Evolutionary conservation across 371 early-diverging fungal genomes (phyloP), one percentile per base, ranked within the genome.

Genomic region (Phascolomyces articulosus): DNA sequence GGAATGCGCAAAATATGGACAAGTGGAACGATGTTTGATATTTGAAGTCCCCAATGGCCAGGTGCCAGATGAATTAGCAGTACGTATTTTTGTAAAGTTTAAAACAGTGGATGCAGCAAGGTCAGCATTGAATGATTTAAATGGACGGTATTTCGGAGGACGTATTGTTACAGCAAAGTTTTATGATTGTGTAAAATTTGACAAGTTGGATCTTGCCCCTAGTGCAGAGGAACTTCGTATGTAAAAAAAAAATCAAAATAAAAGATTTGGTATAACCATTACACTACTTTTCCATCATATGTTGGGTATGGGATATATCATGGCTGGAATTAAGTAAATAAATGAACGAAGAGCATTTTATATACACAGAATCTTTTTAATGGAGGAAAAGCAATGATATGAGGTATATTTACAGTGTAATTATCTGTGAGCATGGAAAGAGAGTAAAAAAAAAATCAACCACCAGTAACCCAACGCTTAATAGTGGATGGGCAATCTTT

Each of bases 101-200:
- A 75, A 62, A 3, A 38, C 69, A 4, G 38, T 65, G 0, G 79
- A 76, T 20, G 74, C 87, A 9, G 92, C 91, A 4, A 68, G 71
- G n/a, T 67, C 70, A 24, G 92, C 94, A 2, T 59, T 83, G 7
- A 55, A 61, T 8, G 92, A 88, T 65, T 64, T 93, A 59, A 72
- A 93, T 66, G 88, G 90, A 18, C 86, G 94, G 4, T 92, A 80
- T 64, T 93, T 93, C 83, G 94, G 90, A 11, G 92, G 92, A 8
- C 81, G 91, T 18, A 70, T 80, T 8, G 87, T 93, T 4, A 63
- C 75, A 6, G 92, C 91, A 0, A 70, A 67, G n/a, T 84, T 78
- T 54, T 90, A 74, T 73, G 87, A 88, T 51, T 75, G 70, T 26
- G 63, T 23, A 6, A 71, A 82, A 11, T 90, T 89, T 70, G 85